phyloP scores from a whole-genome alignment of 2,329 filamentous ascomycete genomes.

The Zymoseptoria crescenta region DNA sequence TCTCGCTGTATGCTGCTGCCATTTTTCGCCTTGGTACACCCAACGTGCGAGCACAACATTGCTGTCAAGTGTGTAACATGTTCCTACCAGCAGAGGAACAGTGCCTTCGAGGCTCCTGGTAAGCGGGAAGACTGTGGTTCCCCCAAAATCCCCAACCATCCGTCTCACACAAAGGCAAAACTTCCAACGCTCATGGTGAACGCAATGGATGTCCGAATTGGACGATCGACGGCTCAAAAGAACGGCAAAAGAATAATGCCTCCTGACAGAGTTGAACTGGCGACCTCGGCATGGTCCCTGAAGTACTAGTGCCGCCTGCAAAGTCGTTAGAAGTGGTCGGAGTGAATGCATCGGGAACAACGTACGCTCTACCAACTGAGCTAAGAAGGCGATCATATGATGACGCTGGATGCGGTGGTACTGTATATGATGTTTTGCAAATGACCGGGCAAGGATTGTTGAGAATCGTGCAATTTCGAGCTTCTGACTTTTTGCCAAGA shows the following conservation, averaged over 20 bases:
- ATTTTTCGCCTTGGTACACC: too few species aligned
- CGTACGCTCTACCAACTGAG: neutral
- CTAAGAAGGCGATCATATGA: neutral
- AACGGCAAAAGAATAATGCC: neutral
- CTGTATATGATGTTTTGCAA: too few species aligned
- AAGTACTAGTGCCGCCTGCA: neutral
- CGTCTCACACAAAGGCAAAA: neutral
- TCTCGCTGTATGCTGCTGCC: too few species aligned
- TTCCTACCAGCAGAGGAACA: too few species aligned
- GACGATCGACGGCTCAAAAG: neutral
- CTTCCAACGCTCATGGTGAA: neutral
- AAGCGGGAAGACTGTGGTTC: neutral
- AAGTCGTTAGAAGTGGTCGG: too few species aligned
- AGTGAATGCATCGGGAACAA: too few species aligned
- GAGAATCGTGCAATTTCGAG: neutral
- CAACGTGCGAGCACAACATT: too few species aligned
- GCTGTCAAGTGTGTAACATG: too few species aligned
- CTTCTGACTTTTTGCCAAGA: neutral
- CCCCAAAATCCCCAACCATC: neutral
- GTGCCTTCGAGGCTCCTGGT: too few species aligned
- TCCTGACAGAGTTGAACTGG: too few species aligned
- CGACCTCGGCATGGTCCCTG: too few species aligned
- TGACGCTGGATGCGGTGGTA: fast-evolving
- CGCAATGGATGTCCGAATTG: neutral
- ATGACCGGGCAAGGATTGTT: neutral